Percentiles rank a stretch among this genome's conserved stretches.
Evolutionary conservation across 345 rosid genomes (phyloP).

Genomic region (Stellera chamaejasme): DNA sequence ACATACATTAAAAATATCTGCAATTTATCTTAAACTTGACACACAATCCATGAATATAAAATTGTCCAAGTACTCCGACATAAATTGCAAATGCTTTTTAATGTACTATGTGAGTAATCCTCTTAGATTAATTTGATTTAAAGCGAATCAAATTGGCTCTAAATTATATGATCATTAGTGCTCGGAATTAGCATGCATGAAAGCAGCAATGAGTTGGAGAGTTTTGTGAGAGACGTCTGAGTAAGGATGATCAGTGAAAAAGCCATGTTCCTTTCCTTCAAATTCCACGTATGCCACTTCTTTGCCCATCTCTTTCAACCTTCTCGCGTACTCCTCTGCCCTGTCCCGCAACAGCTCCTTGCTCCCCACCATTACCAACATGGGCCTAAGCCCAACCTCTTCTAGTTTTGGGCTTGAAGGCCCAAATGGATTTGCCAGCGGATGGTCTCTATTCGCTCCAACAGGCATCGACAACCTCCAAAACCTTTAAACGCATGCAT

Average conservation of each 20-base stretch:
- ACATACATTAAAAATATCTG: too few relatives aligned
- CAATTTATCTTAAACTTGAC: too few relatives aligned
- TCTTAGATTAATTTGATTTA: too few relatives aligned
- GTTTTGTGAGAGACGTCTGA: conserved; percentile 33
- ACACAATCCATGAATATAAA: too few relatives aligned
- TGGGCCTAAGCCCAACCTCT: conserved; percentile 34
- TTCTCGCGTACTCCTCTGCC: conserved; percentile 54
- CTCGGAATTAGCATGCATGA: conserved; percentile 30
- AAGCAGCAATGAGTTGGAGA: conserved; percentile 28
- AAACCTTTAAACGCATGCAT: conserved; percentile 31
- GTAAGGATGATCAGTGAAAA: conserved; percentile 48
- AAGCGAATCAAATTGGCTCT: too few relatives aligned
- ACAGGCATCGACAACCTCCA: conserved; percentile 78
- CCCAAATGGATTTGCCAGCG: conserved; percentile 75
- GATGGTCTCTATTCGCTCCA: conserved; percentile 69
- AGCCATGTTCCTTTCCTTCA: conserved; percentile 61
- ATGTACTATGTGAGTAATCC: neutral
- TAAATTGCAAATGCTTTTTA: too few relatives aligned
- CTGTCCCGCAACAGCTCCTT: conserved; percentile 65
- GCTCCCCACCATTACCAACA: conserved; percentile 59
- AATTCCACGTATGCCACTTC: conserved; percentile 46
- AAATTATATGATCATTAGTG: too few relatives aligned
- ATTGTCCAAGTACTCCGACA: too few relatives aligned
- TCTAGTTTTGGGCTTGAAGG: conserved; percentile 46
- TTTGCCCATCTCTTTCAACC: conserved; percentile 49